phyloP scores from a whole-genome alignment of 371 early-diverging fungal genomes.

The Rhizopus stolonifer region DNA sequence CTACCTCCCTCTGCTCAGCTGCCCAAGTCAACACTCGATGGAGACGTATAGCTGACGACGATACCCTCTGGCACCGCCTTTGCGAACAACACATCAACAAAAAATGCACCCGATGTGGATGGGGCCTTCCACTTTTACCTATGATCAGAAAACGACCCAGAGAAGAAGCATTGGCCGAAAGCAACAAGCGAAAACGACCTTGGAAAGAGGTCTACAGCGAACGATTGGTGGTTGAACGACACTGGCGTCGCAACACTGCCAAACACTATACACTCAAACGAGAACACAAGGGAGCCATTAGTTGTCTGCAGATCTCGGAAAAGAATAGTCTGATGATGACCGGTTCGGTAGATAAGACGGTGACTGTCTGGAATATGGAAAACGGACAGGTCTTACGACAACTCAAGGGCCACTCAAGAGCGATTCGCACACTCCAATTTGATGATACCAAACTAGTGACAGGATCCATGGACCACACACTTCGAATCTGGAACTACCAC shows the following conservation, averaged over 20 bases:
- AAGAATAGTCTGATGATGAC: conserved; percentile 69
- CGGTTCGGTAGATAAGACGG: conserved; percentile 79
- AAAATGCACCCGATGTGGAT: conserved; percentile 93
- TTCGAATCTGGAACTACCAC: conserved; percentile 96
- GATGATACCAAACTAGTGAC: conserved; percentile 82
- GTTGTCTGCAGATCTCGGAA: conserved; percentile 82
- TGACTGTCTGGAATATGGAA: conserved; percentile 82
- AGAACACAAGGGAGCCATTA: conserved; percentile 78
- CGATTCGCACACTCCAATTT: conserved; percentile 85
- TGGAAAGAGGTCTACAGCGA: conserved; percentile 88
- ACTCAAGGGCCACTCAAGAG: conserved; percentile 84
- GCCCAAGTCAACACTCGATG: conserved; percentile 82
- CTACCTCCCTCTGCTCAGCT: conserved; percentile 85
- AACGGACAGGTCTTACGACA: conserved; percentile 71
- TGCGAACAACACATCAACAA: conserved; percentile 96
- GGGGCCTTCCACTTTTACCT: conserved; percentile 82
- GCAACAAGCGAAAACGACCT: conserved; percentile 36
- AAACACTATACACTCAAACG: conserved; percentile 37
- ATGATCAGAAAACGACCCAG: conserved; percentile 21
- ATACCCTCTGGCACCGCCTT: conserved; percentile 91
- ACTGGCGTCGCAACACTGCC: conserved; percentile 77
- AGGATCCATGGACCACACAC: conserved; percentile 90
- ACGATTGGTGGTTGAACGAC: conserved; percentile 75
- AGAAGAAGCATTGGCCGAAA: background rate
- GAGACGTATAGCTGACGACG: conserved; percentile 83